Evolutionary conservation across 768 basidiomycete genomes (phyloP).

Genomic region (Tephrocybe sp.): DNA sequence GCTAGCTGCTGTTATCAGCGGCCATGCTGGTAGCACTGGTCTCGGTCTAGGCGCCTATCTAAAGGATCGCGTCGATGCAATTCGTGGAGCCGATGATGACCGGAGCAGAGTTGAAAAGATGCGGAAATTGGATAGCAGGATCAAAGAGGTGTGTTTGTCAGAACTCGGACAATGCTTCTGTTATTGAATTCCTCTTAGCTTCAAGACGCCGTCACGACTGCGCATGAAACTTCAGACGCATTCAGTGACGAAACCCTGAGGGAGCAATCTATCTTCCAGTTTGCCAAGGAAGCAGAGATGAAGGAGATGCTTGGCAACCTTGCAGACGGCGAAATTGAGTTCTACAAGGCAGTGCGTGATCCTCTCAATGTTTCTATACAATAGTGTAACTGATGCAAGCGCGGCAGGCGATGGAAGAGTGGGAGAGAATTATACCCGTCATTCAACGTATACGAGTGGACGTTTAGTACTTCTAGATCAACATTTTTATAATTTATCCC

Average conservation of each 20-base stretch:
- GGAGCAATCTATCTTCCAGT: conserved; percentile 89
- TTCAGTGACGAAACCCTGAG: conserved; percentile 94
- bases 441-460: conserved; percentile 95
- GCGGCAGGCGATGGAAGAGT: conserved; percentile 88
- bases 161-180: background rate
- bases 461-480: conserved; percentile 45
- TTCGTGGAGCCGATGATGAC: conserved; percentile 93
- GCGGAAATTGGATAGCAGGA: conserved; percentile 88
- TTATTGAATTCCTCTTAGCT: conserved; percentile 48
- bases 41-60: conserved; percentile 87
- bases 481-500: conserved; percentile 6
- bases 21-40: conserved; percentile 84
- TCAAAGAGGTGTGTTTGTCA: conserved; percentile 81
- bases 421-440: conserved; percentile 92
- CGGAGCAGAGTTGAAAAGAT: conserved; percentile 91
- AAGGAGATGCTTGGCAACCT: conserved; percentile 89
- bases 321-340: conserved; percentile 94
- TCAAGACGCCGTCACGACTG: conserved; percentile 93
- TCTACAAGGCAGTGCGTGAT: conserved; percentile 71
- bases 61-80: conserved; percentile 87
- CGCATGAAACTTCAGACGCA: conserved; percentile 93
- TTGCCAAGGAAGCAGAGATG: conserved; percentile 93
- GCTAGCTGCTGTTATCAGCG: conserved; percentile 83
- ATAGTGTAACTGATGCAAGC: background rate
- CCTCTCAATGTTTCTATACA: conserved; percentile 27